Evolutionary conservation across 1,284 basidiomycete species (phyloP), one percentile per base, ranked within the genome.

Genomic region (Peniophora sp.): DNA sequence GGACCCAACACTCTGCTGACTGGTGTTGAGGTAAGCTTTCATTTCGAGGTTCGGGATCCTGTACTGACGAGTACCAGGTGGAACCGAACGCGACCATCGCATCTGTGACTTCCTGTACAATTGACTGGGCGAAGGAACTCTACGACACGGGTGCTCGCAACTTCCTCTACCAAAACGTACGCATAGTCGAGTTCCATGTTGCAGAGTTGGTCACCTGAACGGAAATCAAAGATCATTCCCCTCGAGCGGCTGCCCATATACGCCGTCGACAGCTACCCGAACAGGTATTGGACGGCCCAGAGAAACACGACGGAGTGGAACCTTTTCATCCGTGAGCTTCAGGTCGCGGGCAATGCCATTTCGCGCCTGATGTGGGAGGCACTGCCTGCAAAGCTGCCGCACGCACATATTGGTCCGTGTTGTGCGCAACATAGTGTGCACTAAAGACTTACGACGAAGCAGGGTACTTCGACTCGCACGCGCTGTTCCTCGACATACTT

Each of bases 381-480:
- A 10, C 54, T 69, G 8, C 63, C 65, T 1, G 58, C 63, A 3
- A 56, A 52, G 5, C 63, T 72, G 12, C 63, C 61, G 6, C 68
- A 63, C 12, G 69, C 70, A 5, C 66, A 69, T 43, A 58, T 72
- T 48, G 68, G 69, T 71, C 23, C 52, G 65, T 55, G 25, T 25
- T 22, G 32, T 22, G 12, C 20, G 2, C n/a, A 14, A 3, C 20
- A 32, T 1, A 17, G n/a, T n/a, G 34, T n/a, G 38, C 6, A n/a
- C 16, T 6, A 6, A 41, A 41, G 38, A 41, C 16, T 41, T 6
- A 17, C 16, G 5, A 8, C n/a, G 19, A 17, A n/a, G n/a, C 46
- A 78, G 76, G 70, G 3, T 59, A 77, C 10, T 80, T 81, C 58
- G 77, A 80, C 59, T 77, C 76, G 1, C 70, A 79, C 58, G 60